Evolutionary conservation across 306 rosid species (phyloP).

Genomic region (Carpinus fangiana): DNA sequence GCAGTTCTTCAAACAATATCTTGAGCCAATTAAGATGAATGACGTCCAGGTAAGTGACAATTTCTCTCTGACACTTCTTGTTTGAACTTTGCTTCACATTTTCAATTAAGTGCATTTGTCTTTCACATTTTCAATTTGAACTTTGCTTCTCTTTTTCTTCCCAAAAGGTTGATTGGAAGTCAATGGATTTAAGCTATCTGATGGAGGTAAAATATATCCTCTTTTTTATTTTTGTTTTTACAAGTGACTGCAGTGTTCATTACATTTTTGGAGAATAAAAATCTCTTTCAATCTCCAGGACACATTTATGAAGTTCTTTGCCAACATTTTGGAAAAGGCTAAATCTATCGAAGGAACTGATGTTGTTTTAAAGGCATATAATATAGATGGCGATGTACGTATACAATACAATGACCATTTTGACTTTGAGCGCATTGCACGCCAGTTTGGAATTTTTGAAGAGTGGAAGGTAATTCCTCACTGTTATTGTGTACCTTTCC

Average conservation of each 20-base stretch:
- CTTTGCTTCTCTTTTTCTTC: slow-evolving; percentile 31
- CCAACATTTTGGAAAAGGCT: slow-evolving; percentile 61
- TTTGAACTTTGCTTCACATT: background rate
- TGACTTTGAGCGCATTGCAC: slow-evolving; percentile 72
- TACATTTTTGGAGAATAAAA: slow-evolving; percentile 20
- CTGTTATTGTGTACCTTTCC: slow-evolving; percentile 18
- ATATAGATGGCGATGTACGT: slow-evolving; percentile 72
- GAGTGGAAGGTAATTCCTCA: slow-evolving; percentile 85
- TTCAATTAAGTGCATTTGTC: slow-evolving; percentile 17
- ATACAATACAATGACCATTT: slow-evolving; percentile 61
- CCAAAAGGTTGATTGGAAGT: slow-evolving; percentile 80
- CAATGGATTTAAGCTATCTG: slow-evolving; percentile 87
- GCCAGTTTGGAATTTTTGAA: slow-evolving; percentile 83
- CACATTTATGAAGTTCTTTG: slow-evolving; percentile 58
- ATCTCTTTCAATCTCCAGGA: slow-evolving; percentile 51
- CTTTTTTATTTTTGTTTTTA: slow-evolving; percentile 14
- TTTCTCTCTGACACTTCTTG: background rate
- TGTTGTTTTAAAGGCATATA: slow-evolving; percentile 68
- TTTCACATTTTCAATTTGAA: slow-evolving; percentile 29
- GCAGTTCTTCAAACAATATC: slow-evolving; percentile 83
- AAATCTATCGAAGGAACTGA: slow-evolving; percentile 67
- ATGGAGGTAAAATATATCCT: slow-evolving; percentile 60
- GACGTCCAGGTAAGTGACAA: slow-evolving; percentile 59
- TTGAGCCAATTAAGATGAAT: slow-evolving; percentile 89
- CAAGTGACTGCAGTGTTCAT: slow-evolving; percentile 13